A percentile compares a stretch with the other conserved stretches of the same genome.
Conservation (phyloP, 2,329 filamentous ascomycete genomes). For the Hypoxylon sp. region DNA sequence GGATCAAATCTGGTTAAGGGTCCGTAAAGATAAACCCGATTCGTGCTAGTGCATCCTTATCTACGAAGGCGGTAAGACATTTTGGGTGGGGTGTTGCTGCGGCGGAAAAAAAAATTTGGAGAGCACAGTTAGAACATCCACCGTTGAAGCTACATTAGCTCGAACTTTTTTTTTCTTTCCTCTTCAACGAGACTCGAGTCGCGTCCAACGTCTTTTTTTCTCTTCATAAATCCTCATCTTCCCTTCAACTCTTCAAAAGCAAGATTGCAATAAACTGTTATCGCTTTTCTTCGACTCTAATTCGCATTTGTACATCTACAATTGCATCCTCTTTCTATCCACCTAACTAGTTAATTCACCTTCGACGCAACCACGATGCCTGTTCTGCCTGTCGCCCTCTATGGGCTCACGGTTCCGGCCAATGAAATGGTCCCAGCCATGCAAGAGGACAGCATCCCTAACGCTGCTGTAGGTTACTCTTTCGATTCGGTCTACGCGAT, state of each 20-base stretch:
- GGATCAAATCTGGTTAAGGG: slow-evolving; percentile 9
- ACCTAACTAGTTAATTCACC: no score
- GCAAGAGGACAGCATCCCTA: slow-evolving; percentile 70
- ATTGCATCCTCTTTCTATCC: slow-evolving; percentile 17
- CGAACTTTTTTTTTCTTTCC: slow-evolving; percentile 31
- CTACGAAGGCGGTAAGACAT: slow-evolving; percentile 35
- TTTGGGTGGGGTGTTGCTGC: slow-evolving; percentile 41
- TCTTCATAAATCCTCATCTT: slow-evolving; percentile 25
- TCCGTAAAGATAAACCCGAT: slow-evolving; percentile 29
- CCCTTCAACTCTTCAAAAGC: slow-evolving; percentile 4
- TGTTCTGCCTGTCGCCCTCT: slow-evolving; percentile 78
- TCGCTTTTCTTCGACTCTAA: slow-evolving; percentile 5
- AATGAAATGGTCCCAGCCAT: slow-evolving; percentile 83
- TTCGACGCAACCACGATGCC: slow-evolving; percentile 65
- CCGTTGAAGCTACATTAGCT: slow-evolving; percentile 19
- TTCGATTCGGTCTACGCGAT: neutral
- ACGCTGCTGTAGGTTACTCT: slow-evolving; percentile 72
- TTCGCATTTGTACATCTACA: slow-evolving; percentile 6
- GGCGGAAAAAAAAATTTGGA: slow-evolving; percentile 38
- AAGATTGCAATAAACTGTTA: slow-evolving; percentile 8
- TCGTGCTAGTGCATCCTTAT: slow-evolving; percentile 21
- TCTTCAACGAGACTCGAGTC: slow-evolving; percentile 29
- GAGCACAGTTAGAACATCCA: slow-evolving; percentile 1
- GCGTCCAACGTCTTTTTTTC: slow-evolving; percentile 19
- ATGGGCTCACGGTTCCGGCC: slow-evolving; percentile 89